phyloP scores from a whole-genome alignment of 306 rosid genomes.

The Betula pendula region DNA sequence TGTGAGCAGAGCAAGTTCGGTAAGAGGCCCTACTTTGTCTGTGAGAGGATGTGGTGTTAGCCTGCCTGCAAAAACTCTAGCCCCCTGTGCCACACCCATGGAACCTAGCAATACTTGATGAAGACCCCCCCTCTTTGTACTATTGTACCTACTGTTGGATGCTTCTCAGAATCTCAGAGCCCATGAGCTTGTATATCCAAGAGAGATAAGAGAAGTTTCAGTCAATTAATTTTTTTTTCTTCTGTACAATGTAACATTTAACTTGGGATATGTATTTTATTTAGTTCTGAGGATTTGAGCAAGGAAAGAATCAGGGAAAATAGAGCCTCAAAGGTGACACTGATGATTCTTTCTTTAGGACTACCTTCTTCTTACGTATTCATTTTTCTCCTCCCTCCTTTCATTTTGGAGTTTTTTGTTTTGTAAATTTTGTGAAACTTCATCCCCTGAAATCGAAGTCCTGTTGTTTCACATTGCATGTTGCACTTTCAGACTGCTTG shows the following conservation, averaged over 20 bases:
- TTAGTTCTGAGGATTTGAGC: slow-evolving; percentile 41
- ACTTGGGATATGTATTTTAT: slow-evolving; percentile 39
- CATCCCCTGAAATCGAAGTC: slow-evolving; percentile 11
- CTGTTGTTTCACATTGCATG: neutral
- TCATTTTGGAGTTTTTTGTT: neutral
- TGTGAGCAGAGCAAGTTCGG: slow-evolving; percentile 69
- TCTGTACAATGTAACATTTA: slow-evolving; percentile 42
- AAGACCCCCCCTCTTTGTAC: slow-evolving; percentile 15
- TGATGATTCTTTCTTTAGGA: neutral
- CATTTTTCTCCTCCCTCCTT: neutral
- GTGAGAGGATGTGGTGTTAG: slow-evolving; percentile 69
- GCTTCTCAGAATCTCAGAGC: slow-evolving; percentile 31
- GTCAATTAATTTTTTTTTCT: slow-evolving; percentile 29
- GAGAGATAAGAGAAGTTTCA: slow-evolving; percentile 26
- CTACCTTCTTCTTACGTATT: neutral
- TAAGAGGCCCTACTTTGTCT: slow-evolving; percentile 54
- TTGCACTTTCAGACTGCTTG: neutral
- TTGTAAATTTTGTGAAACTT: slow-evolving; percentile 13
- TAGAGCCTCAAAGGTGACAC: slow-evolving; percentile 8
- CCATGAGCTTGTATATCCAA: slow-evolving; percentile 31
- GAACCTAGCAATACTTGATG: slow-evolving; percentile 34
- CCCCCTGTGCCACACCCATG: slow-evolving; percentile 40
- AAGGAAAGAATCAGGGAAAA: slow-evolving; percentile 35
- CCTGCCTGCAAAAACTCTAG: slow-evolving; percentile 42
- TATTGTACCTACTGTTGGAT: slow-evolving; percentile 27